Percentiles rank a stretch among this genome's conserved stretches.
Conservation (phyloP, 2,329 filamentous ascomycete genomes). For the Penicillium sp. region DNA sequence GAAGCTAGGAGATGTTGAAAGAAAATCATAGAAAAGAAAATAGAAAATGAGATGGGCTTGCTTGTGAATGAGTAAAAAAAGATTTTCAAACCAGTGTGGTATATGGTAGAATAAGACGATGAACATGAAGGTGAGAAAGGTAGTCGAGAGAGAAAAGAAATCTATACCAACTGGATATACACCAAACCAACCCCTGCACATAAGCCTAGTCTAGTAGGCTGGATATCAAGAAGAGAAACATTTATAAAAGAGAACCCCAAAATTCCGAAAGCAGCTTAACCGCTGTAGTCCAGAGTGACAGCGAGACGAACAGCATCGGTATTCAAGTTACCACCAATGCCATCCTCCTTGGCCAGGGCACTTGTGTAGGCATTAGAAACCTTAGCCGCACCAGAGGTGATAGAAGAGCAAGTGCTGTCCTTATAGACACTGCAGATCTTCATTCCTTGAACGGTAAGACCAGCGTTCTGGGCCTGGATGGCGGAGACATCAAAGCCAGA, state of each 20-base stretch:
- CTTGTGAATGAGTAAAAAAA: neutral
- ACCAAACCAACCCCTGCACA: constrained; percentile 15
- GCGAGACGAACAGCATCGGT: constrained; percentile 31
- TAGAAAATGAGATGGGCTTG: too few species aligned
- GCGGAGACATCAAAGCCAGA: constrained; percentile 42
- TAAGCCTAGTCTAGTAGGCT: constrained; percentile 8
- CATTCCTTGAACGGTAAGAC: constrained; percentile 39
- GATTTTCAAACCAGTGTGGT: neutral
- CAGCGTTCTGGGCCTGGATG: constrained; percentile 39
- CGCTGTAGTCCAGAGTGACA: constrained; percentile 34
- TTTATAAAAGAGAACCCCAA: constrained; percentile 4
- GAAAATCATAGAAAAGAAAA: neutral
- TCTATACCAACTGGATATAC: constrained; percentile 19
- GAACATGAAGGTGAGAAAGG: neutral
- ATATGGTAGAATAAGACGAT: neutral
- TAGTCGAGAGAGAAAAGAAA: neutral
- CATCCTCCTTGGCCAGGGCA: constrained; percentile 31
- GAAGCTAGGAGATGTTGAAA: neutral
- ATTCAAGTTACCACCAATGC: constrained; percentile 40
- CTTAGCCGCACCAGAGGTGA: constrained; percentile 25
- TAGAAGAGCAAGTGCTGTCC: constrained; percentile 34
- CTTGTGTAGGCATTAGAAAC: constrained; percentile 40
- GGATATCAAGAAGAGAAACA: constrained; percentile 9
- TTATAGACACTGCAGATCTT: constrained; percentile 34
- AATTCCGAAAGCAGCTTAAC: constrained; percentile 18